phyloP scores from a whole-genome alignment of 257 asterid genomes.

The Jaltomata sinuosa region DNA sequence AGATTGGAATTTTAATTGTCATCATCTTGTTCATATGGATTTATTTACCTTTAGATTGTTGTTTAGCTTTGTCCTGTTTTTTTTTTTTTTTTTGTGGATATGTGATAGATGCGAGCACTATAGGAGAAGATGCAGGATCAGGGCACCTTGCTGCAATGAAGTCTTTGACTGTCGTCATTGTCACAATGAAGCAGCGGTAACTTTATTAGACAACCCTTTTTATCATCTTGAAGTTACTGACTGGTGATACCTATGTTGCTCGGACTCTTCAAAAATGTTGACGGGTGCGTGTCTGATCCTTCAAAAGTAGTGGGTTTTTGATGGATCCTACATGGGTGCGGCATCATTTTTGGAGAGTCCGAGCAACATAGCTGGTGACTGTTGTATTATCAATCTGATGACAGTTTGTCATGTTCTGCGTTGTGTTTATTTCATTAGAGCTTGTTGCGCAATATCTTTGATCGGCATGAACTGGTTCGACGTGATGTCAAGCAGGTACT shows the following conservation, averaged over 20 bases:
- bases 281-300: too few relatives aligned
- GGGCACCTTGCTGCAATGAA: conserved; percentile 73
- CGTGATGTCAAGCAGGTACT: conserved; percentile 79
- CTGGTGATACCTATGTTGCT: too few relatives aligned
- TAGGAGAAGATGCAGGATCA: conserved; percentile 59
- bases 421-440: conserved; percentile 35
- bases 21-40: too few relatives aligned
- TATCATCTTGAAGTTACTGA: not conserved
- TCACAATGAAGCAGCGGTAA: conserved; percentile 60
- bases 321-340: too few relatives aligned
- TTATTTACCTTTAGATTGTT: not conserved
- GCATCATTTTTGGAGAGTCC: too few relatives aligned
- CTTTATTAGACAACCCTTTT: not conserved
- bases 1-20: too few relatives aligned
- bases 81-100: not conserved
- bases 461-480: conserved; percentile 79
- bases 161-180: conserved; percentile 72
- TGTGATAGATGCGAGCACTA: conserved; percentile 54
- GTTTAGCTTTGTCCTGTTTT: not conserved
- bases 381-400: not conserved
- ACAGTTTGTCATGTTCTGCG: not conserved
- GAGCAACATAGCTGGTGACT: too few relatives aligned
- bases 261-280: too few relatives aligned
- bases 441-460: conserved; percentile 42
- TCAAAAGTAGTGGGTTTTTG: too few relatives aligned